Evolutionary conservation across 1,139 yeast genomes (phyloP), one percentile per base, ranked within the genome.

Genomic region (Hemisphaericaspora lyxosophila): DNA sequence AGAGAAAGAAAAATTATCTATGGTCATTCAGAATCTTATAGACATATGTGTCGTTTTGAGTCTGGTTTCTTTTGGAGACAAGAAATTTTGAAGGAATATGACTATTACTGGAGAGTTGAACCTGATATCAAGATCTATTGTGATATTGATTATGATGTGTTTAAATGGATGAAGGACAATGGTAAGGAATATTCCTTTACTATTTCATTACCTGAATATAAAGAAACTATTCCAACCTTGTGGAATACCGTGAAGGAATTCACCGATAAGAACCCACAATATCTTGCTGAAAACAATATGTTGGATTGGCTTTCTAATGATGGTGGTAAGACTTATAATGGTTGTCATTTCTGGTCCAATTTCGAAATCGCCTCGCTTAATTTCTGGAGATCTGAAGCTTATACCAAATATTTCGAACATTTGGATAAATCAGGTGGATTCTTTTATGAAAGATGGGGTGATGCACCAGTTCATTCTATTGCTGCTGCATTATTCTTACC

Each of bases 71-170:
- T 89, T 68, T 89, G 78, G 71, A 75, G 86, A 62, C 94, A 86
- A 54, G 80, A 78, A 33, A 59, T 85, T 35, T 64, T 87, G 73
- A 71, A 70, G 43, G 82, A 83, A 30, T 88, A 82, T 60, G 87
- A 83, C 48, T 88, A 81, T 67, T 89, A 87, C 69, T 89, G 97
- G 96, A 81, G 97, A 63, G 96, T 89, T 41, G 97, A 89, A 63
- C 96, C 96, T 23, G 90, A 83, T 54, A 78, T 86, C 56, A 72
- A 76, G 53, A 71, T 87, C 41, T 83, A 66, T 59, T 88, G 96
- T 69, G 92, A 87, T 58, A 70, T 88, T 49, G 81, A 83, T 54
- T 84, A 86, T 56, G 96, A 88, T 61, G 73, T 86, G 29, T 88
- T 88, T 73, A 80, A 80, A 61, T 84, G 75, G 62, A 82, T 88